phyloP scores from a whole-genome alignment of 1,284 basidiomycete species.

The Kalmanozyma brasiliensis region DNA sequence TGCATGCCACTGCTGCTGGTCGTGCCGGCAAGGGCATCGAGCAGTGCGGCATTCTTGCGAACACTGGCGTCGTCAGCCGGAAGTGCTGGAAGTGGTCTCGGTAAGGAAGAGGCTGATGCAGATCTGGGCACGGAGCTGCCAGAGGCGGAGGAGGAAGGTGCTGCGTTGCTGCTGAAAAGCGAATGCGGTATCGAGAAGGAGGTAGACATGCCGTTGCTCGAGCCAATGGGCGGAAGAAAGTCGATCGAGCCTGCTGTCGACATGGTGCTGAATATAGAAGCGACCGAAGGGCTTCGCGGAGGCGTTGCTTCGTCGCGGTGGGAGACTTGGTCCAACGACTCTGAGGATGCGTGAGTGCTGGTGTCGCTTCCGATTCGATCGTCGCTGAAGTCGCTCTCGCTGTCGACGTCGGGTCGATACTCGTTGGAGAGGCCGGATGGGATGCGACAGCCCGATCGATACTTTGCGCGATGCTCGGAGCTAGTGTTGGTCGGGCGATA shows the following conservation, averaged over 20 bases:
- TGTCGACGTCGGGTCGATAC: conserved; percentile 7
- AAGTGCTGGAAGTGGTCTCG: conserved; percentile 6
- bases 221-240: conserved; percentile 26
- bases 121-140: conserved; percentile 17
- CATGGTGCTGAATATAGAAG: conserved; percentile 15
- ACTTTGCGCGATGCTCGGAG: conserved; percentile 2
- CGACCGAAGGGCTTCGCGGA: conserved; percentile 1
- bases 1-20: conserved; percentile 14
- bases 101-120: conserved; percentile 1
- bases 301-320: not conserved
- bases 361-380: not conserved
- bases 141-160: conserved; percentile 15
- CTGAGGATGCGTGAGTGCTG: not conserved
- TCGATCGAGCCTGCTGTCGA: conserved; percentile 25
- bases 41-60: conserved; percentile 25
- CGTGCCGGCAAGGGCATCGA: conserved; percentile 30
- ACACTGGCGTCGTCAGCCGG: conserved; percentile 3
- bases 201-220: conserved; percentile 23
- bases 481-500: not conserved
- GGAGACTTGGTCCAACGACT: no score
- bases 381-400: conserved; percentile 2
- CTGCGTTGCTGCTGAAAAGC: conserved; percentile 28
- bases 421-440: conserved; percentile 28
- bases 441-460: conserved; percentile 16
- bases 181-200: conserved; percentile 46